phyloP scores from a whole-genome alignment of 495 filamentous ascomycete species.

The Hypomontagnella monticulosa region DNA sequence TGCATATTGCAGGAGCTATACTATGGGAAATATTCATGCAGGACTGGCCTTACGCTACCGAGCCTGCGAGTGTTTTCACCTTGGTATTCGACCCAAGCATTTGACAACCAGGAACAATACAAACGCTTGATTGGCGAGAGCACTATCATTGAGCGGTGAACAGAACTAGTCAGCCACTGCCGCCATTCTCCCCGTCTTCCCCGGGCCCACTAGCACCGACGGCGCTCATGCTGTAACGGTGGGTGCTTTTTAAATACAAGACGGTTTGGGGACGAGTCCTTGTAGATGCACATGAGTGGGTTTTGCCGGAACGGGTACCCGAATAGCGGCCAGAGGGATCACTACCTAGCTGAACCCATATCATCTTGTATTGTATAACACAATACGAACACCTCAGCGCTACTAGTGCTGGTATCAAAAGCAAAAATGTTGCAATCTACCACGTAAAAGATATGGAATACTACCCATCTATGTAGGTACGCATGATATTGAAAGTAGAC shows the following conservation, averaged over 20 bases:
- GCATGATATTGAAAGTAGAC: constrained; percentile 17
- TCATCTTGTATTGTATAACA: neutral
- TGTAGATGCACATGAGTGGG: constrained; percentile 25
- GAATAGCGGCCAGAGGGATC: constrained; percentile 11
- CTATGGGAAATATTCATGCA: constrained; percentile 24
- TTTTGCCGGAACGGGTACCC: constrained; percentile 31
- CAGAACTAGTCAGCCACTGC: constrained; percentile 21
- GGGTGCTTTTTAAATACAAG: constrained; percentile 9
- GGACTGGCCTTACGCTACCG: constrained; percentile 27
- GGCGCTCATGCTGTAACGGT: constrained; percentile 11
- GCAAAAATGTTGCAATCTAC: neutral
- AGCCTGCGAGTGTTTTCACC: constrained; percentile 27
- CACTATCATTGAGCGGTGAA: constrained; percentile 38
- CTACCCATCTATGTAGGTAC: constrained; percentile 36
- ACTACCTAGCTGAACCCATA: constrained; percentile 5
- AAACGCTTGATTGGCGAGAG: constrained; percentile 29
- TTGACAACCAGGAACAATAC: constrained; percentile 14
- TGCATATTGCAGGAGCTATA: constrained; percentile 32
- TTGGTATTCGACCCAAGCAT: constrained; percentile 25
- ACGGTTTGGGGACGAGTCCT: constrained; percentile 12
- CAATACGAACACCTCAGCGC: constrained; percentile 28
- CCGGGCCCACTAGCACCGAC: constrained; percentile 40
- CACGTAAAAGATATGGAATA: constrained; percentile 14
- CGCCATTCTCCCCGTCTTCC: constrained; percentile 33
- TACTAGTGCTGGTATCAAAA: constrained; percentile 24